phyloP scores from a whole-genome alignment of 75 land plant species.

The Sequoia sempervirens region DNA sequence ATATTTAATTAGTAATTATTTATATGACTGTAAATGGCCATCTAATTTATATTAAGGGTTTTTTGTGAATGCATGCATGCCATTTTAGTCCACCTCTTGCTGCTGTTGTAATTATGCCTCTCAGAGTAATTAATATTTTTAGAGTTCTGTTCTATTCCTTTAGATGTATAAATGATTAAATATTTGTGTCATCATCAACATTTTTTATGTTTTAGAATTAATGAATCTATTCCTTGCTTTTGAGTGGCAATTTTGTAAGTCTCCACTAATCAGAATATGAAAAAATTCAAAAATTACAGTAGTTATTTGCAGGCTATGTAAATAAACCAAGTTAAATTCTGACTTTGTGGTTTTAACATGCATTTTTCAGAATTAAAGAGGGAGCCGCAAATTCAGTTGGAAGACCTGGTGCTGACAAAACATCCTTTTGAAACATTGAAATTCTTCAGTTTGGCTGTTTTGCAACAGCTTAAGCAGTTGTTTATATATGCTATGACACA shows the following conservation, averaged over 20 bases:
- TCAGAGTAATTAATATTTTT: too few species aligned
- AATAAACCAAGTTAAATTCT: not conserved
- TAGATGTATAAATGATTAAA: not conserved
- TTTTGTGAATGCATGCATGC: too few species aligned
- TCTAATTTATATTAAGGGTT: too few species aligned
- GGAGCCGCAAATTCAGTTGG: slow-evolving; percentile 42
- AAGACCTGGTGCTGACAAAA: slow-evolving; percentile 46
- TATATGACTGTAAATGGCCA: too few species aligned
- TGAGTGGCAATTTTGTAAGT: not conserved
- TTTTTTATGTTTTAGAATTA: not conserved
- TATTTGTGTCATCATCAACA: not conserved
- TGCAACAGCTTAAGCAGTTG: slow-evolving; percentile 33
- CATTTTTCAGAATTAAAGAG: slow-evolving; percentile 38
- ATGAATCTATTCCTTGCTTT: not conserved
- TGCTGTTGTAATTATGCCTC: too few species aligned
- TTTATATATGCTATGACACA: slow-evolving; percentile 39
- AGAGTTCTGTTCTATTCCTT: too few species aligned
- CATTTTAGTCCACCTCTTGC: too few species aligned
- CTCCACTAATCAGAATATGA: not conserved
- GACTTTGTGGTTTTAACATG: not conserved
- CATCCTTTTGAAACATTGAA: slow-evolving; percentile 66
- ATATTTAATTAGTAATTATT: too few species aligned
- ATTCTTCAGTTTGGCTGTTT: slow-evolving; percentile 41
- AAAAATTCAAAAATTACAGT: not conserved
- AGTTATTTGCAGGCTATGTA: not conserved